Evolutionary conservation across 495 filamentous ascomycete genomes (phyloP).

Genomic region (Schizothecium vesticola): DNA sequence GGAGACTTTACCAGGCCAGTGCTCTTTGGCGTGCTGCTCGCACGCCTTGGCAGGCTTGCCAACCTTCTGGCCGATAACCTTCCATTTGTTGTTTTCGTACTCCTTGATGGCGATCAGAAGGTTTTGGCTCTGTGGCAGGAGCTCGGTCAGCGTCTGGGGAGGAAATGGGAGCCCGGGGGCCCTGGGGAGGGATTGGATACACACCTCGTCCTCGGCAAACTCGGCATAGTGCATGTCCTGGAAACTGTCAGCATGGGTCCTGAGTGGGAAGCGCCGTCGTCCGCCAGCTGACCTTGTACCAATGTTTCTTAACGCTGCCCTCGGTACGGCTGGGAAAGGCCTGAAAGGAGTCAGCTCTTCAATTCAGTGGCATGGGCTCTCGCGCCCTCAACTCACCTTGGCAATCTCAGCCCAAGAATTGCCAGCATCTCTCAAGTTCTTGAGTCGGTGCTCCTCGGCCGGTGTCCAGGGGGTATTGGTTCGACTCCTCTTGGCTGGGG

Average conservation of each 20-base stretch:
- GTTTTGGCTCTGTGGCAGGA: constrained; percentile 60
- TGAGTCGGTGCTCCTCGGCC: constrained; percentile 85
- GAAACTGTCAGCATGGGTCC: constrained; percentile 32
- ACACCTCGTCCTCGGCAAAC: constrained; percentile 96
- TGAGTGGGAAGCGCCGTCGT: background rate
- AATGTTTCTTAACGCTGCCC: constrained; percentile 98
- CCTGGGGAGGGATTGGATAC: constrained; percentile 18
- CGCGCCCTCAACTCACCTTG: constrained; percentile 54
- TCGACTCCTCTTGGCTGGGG: constrained; percentile 80
- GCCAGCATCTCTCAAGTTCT: constrained; percentile 87
- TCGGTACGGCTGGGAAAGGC: constrained; percentile 91
- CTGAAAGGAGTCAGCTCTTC: constrained; percentile 40
- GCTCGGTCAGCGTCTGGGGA: constrained; percentile 9
- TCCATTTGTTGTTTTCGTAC: constrained; percentile 98
- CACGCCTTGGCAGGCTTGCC: constrained; percentile 99
- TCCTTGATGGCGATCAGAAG: constrained; percentile 94
- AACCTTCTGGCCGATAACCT: constrained; percentile 90
- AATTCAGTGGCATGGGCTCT: background rate
- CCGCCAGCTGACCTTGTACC: constrained; percentile 77
- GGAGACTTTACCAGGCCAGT: constrained; percentile 54
- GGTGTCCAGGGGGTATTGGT: constrained; percentile 98
- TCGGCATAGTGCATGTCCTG: constrained; percentile 99
- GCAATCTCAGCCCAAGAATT: constrained; percentile 97
- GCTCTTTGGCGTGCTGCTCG: constrained; percentile 97
- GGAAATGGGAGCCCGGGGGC: background rate